phyloP scores from a whole-genome alignment of 805 yeast genomes.

The Vanderwaltozyma yarrowii region DNA sequence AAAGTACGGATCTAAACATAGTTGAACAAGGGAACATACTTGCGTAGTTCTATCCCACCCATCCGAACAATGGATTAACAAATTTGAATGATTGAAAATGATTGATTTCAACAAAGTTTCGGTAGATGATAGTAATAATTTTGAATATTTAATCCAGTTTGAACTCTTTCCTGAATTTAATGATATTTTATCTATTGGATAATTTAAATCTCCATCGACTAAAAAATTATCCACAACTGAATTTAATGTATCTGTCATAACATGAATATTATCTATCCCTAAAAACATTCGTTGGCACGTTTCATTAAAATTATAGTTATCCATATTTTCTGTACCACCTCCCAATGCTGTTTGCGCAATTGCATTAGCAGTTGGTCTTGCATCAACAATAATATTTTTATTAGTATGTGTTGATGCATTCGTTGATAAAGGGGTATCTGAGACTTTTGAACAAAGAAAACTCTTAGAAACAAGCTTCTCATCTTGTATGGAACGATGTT shows the following conservation, averaged over 20 bases:
- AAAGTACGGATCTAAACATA: slow-evolving; percentile 83
- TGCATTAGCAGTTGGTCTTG: slow-evolving; percentile 89
- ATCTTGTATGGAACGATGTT: slow-evolving; percentile 82
- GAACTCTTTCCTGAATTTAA: slow-evolving; percentile 42
- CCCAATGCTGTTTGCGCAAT: slow-evolving; percentile 95
- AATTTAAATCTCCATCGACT: slow-evolving; percentile 53
- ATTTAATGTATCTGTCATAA: slow-evolving; percentile 75
- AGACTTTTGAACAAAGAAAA: slow-evolving; percentile 42
- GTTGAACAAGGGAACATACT: slow-evolving; percentile 68
- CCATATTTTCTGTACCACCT: slow-evolving; percentile 95
- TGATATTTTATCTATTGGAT: slow-evolving; percentile 43
- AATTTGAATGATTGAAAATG: slow-evolving; percentile 70
- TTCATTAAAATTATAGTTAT: slow-evolving; percentile 61
- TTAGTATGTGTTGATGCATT: slow-evolving; percentile 21
- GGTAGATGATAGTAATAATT: slow-evolving; percentile 60
- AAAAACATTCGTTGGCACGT: slow-evolving; percentile 53
- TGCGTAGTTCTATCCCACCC: slow-evolving; percentile 99
- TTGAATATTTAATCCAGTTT: slow-evolving; percentile 70
- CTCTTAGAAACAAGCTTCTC: slow-evolving; percentile 71
- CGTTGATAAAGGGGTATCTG: neutral
- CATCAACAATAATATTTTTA: slow-evolving; percentile 72
- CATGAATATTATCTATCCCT: slow-evolving; percentile 92
- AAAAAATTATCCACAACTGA: slow-evolving; percentile 48
- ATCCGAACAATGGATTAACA: slow-evolving; percentile 89
- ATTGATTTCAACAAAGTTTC: slow-evolving; percentile 74